Evolutionary conservation across 2,329 filamentous ascomycete genomes (phyloP).

Genomic region (Malbranchea cinnamomea): DNA sequence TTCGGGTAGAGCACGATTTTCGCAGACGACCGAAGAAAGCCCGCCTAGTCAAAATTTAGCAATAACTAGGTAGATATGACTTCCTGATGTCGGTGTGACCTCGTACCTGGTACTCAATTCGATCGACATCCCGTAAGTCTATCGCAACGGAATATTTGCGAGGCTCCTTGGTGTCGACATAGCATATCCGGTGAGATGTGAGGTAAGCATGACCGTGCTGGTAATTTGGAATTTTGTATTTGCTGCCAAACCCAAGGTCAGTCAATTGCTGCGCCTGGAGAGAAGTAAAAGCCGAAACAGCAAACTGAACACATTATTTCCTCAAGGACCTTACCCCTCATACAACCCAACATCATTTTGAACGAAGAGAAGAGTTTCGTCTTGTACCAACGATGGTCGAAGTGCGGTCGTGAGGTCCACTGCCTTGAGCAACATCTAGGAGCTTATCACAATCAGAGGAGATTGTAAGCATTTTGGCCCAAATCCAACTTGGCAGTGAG

Average conservation of each 20-base stretch:
- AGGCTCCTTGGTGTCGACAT: slow-evolving; percentile 78
- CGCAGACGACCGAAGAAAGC: slow-evolving; percentile 86
- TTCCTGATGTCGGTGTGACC: slow-evolving; percentile 5
- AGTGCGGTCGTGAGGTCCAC: slow-evolving; percentile 93
- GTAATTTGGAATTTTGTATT: slow-evolving; percentile 85
- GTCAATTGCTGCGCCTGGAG: slow-evolving; percentile 8
- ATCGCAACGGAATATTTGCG: slow-evolving; percentile 71
- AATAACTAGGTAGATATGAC: slow-evolving; percentile 1
- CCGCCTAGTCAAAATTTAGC: slow-evolving; percentile 45
- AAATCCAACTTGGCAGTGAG: too few relatives aligned
- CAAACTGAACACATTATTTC: slow-evolving; percentile 8
- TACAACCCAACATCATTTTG: slow-evolving; percentile 96
- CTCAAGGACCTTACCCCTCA: slow-evolving; percentile 57
- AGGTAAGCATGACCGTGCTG: slow-evolving; percentile 94
- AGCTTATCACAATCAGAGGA: too few relatives aligned
- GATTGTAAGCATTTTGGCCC: too few relatives aligned
- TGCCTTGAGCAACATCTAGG: slow-evolving; percentile 95
- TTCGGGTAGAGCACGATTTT: slow-evolving; percentile 87
- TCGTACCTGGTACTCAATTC: slow-evolving; percentile 71
- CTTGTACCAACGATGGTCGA: slow-evolving; percentile 78
- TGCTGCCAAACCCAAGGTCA: slow-evolving; percentile 38
- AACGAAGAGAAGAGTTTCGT: slow-evolving; percentile 90
- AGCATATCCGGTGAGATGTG: slow-evolving; percentile 90
- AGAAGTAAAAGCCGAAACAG: not conserved
- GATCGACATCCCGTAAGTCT: slow-evolving; percentile 80